Percentiles rank a stretch among this genome's conserved stretches.
Evolutionary conservation across 805 yeast species (phyloP).

Genomic region (Tanozyma kutaoensis): DNA sequence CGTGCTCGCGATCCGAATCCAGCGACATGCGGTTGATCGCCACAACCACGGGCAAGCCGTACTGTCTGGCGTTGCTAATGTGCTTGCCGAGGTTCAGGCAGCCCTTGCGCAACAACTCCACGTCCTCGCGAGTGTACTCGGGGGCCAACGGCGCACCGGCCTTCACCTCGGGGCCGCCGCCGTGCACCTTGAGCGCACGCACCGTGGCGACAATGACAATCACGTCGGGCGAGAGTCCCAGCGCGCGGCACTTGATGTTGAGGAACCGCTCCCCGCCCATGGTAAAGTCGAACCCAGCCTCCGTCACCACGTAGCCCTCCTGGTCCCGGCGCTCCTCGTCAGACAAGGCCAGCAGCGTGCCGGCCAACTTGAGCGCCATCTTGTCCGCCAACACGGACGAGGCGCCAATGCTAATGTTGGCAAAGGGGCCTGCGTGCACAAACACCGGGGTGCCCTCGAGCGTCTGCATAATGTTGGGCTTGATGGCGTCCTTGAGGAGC

Average conservation of each 20-base stretch:
- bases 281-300: constrained; percentile 83
- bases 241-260: constrained; percentile 70
- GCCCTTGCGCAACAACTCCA: constrained; percentile 55
- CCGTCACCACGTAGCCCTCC: constrained; percentile 72
- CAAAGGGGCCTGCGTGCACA: constrained; percentile 84
- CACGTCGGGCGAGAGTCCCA: constrained; percentile 68
- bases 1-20: constrained; percentile 58
- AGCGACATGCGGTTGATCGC: constrained; percentile 72
- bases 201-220: constrained; percentile 77
- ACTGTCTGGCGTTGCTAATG: constrained; percentile 55
- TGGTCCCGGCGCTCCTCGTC: constrained; percentile 31
- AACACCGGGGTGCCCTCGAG: constrained; percentile 81
- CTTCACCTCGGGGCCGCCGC: constrained; percentile 82
- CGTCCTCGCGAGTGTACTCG: constrained; percentile 60
- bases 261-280: constrained; percentile 87
- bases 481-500: constrained; percentile 65
- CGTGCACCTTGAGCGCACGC: constrained; percentile 75
- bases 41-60: constrained; percentile 70
- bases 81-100: constrained; percentile 69
- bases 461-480: constrained; percentile 81
- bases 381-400: constrained; percentile 74
- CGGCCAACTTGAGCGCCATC: constrained; percentile 69
- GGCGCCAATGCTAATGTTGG: constrained; percentile 80
- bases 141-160: constrained; percentile 72
- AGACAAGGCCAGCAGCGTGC: constrained; percentile 37